Conservation (phyloP, 495 filamentous ascomycete genomes). For the Penicillium antarcticum region DNA sequence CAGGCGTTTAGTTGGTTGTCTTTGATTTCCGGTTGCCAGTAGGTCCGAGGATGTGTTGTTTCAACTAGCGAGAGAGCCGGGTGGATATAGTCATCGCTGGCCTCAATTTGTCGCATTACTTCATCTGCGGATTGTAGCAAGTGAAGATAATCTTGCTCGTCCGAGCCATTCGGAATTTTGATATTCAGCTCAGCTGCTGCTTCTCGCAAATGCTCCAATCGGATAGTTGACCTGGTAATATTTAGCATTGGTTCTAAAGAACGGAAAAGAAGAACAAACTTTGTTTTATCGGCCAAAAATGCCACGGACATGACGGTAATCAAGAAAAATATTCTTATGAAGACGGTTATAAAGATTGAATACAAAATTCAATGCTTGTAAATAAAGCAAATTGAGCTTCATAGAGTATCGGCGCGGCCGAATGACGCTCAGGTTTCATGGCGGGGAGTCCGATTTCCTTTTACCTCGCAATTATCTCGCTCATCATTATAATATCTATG, state of each 20-base stretch:
- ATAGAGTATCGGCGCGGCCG: neutral
- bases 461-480: neutral
- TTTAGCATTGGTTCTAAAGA: neutral
- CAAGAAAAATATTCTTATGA: too few relatives aligned
- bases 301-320: slow-evolving; percentile 14
- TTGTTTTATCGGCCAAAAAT: slow-evolving; percentile 13
- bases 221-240: slow-evolving; percentile 13
- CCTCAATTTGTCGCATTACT: slow-evolving; percentile 14
- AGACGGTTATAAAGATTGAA: too few relatives aligned
- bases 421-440: neutral
- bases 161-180: slow-evolving; percentile 10
- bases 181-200: slow-evolving; percentile 14
- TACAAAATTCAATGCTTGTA: neutral
- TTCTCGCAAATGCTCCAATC: slow-evolving; percentile 6
- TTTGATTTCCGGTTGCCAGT: slow-evolving; percentile 17
- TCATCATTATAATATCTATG: too few relatives aligned
- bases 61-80: slow-evolving; percentile 15
- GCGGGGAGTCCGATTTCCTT: neutral
- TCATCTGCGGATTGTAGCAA: slow-evolving; percentile 27
- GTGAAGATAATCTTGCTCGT: slow-evolving; percentile 23
- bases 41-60: slow-evolving; percentile 11
- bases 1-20: slow-evolving; percentile 41
- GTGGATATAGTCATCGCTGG: slow-evolving; percentile 27
- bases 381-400: too few relatives aligned
- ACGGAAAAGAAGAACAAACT: slow-evolving; percentile 2